Base-by-base conservation (phyloP, 2,329 filamentous ascomycete genomes). In the Drechslera avenae region DNA sequence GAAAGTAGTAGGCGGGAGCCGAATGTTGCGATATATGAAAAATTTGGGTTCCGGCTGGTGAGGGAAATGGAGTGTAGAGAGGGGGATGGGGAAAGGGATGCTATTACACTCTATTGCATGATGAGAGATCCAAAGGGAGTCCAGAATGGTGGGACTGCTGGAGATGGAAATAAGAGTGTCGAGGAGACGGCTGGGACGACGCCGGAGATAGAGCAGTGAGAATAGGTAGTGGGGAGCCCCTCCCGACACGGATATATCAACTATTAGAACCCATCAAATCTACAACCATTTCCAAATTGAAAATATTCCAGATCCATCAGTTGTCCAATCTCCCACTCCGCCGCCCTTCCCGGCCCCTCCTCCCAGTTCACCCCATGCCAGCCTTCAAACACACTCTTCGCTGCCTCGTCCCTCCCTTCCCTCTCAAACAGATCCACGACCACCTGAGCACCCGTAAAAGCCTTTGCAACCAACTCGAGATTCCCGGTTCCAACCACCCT, bases 21-120 rank as follows among this genome's bases (percentile, higher is more conserved):
- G 0, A 91, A 90, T 61, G 81, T 88, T 66, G 77, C 80, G 26
- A 90, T 91, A 17, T 91, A 91, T 68, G 81, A 86, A 59, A 81
- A 79, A 50, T 82, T 89, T 78, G 88, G 87, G 4, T 91, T 90
- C 68, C 75, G 79, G 63, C 75, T 87, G 46, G 81, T 79, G 6
- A 84, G 81, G 65, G 82, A 87, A 64, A 86, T 90, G 78, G 77
- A 83, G 47, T 89, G 86, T 68, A 81, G 84, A 50, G 86, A 89
- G 63, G 78, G 81, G 2, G 83, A 82, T 3, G 81, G 81, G 14
- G 72, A 73, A n/a, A 60, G 62, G 21, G 64, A 66, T 32, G 73
- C 62, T 17, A 73, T 79, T 33, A 76, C 62, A 62, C 54, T 79
- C 43, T 79, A 73, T 63, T 78, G 76, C 56, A 79, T 79, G 77